A percentile compares a stretch with the other conserved stretches of the same genome.
Conservation (phyloP, 305 asterid species). For the Solanum hybrid region DNA sequence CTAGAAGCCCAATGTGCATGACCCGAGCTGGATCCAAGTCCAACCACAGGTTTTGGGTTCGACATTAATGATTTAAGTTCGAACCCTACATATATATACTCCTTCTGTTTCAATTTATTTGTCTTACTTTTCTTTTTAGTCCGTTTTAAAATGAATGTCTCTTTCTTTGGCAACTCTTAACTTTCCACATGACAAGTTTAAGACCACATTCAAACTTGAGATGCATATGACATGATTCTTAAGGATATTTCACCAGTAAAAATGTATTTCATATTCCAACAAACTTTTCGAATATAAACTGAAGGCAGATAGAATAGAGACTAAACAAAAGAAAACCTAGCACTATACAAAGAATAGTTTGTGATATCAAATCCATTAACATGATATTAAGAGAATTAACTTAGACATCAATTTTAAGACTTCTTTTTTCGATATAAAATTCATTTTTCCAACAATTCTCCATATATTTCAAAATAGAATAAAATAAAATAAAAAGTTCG, state of each 20-base stretch:
- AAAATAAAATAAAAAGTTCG: too few species aligned
- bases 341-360: neutral
- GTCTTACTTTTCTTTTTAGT: neutral
- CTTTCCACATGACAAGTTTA: neutral
- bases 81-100: neutral
- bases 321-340: neutral
- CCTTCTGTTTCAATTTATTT: neutral
- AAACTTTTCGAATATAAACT: neutral
- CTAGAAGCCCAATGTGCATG: conserved; percentile 57
- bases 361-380: neutral
- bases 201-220: neutral
- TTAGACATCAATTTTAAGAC: neutral
- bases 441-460: neutral
- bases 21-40: neutral
- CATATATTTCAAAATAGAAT: neutral
- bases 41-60: neutral
- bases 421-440: neutral
- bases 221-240: neutral
- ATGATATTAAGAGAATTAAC: neutral
- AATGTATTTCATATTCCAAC: accelerated
- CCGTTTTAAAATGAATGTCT: neutral
- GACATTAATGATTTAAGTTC: neutral
- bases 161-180: neutral
- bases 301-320: neutral
- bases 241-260: neutral